Evolutionary conservation across 1,284 basidiomycete species (phyloP).

Genomic region (Tylopilus sp.): DNA sequence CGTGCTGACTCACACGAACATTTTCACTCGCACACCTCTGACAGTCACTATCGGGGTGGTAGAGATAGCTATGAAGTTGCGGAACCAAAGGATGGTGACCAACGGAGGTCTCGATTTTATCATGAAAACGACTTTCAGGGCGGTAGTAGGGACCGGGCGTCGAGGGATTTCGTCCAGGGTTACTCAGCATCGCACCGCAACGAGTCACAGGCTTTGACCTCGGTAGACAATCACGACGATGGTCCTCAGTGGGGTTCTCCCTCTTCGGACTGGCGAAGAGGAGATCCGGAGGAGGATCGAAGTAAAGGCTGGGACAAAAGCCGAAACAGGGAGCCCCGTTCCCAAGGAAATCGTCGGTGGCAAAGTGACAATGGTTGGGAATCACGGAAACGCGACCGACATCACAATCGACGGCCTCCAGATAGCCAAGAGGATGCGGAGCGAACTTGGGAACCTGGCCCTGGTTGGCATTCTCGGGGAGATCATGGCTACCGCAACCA

Average conservation of each 20-base stretch:
- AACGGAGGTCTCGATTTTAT: slow-evolving; percentile 40
- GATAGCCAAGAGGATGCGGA: slow-evolving; percentile 37
- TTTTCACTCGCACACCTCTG: slow-evolving; percentile 44
- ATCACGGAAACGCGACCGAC: slow-evolving; percentile 32
- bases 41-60: slow-evolving; percentile 45
- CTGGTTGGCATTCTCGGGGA: slow-evolving; percentile 49
- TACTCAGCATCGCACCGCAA: slow-evolving; percentile 40
- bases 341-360: slow-evolving; percentile 34
- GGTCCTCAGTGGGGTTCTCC: slow-evolving; percentile 41
- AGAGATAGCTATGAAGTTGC: slow-evolving; percentile 47
- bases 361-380: slow-evolving; percentile 40
- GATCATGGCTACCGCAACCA: slow-evolving; percentile 36
- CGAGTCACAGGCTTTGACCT: slow-evolving; percentile 41
- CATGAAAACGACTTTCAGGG: slow-evolving; percentile 40
- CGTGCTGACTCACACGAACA: slow-evolving; percentile 50
- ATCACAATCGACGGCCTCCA: slow-evolving; percentile 31
- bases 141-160: slow-evolving; percentile 42
- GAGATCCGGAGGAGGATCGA: slow-evolving; percentile 30
- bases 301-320: slow-evolving; percentile 29
- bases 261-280: slow-evolving; percentile 37
- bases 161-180: slow-evolving; percentile 41
- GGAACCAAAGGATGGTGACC: slow-evolving; percentile 42
- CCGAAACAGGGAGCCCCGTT: slow-evolving; percentile 24
- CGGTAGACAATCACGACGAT: slow-evolving; percentile 37
- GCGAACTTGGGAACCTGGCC: slow-evolving; percentile 61